Conservation (phyloP, 2,329 filamentous ascomycete species). For the Fusarium lyarnte region DNA sequence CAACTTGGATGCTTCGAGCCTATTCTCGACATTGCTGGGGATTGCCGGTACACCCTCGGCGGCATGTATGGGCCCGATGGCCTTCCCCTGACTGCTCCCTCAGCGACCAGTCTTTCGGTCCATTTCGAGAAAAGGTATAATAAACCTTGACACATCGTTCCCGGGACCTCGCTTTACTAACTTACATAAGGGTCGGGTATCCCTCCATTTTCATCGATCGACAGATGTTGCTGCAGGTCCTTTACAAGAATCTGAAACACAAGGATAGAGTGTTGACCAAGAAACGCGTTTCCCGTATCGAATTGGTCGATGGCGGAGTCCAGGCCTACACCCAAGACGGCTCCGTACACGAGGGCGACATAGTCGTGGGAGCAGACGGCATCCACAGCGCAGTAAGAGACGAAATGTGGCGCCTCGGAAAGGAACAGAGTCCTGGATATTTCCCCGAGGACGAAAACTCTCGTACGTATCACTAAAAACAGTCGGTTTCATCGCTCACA, state of each 20-base stretch:
- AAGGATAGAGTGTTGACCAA: neutral
- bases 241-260: neutral
- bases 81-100: neutral
- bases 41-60: neutral
- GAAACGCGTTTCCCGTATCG: neutral
- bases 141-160: neutral
- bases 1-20: slow-evolving; percentile 49
- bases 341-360: neutral
- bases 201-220: slow-evolving; percentile 5
- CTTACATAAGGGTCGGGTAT: neutral
- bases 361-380: slow-evolving; percentile 10
- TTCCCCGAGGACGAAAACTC: neutral
- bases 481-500: neutral
- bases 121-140: neutral
- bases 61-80: neutral
- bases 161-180: neutral
- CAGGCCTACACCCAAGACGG: neutral
- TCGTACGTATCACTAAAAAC: neutral
- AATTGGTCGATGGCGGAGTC: neutral
- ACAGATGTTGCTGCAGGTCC: neutral
- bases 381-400: neutral
- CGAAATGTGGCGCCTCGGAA: neutral
- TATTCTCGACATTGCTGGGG: neutral
- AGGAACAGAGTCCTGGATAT: neutral
- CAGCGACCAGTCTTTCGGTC: neutral